Evolutionary conservation across 164 flowering plant species (phyloP).

Genomic region (Umbilicus rupestris): DNA sequence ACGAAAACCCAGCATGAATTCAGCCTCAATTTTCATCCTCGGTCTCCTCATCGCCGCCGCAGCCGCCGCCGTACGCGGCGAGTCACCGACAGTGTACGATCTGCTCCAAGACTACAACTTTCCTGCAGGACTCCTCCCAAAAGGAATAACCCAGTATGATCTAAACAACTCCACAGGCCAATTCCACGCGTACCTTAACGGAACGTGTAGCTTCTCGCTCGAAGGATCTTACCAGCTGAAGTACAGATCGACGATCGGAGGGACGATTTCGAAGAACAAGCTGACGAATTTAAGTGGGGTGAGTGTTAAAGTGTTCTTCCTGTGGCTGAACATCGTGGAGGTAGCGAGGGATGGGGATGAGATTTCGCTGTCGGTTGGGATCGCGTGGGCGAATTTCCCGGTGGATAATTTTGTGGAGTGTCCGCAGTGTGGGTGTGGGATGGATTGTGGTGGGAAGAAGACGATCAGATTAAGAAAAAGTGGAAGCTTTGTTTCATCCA

Average conservation of each 20-base stretch:
- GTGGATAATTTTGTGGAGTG: slow-evolving; percentile 30
- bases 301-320: slow-evolving; percentile 35
- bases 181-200: slow-evolving; percentile 31
- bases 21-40: neutral
- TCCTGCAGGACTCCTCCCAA: slow-evolving; percentile 46
- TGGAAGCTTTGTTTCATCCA: neutral
- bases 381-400: slow-evolving; percentile 36
- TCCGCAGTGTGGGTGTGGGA: slow-evolving; percentile 45
- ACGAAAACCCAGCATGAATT: neutral
- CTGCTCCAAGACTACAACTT: slow-evolving; percentile 28
- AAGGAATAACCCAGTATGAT: slow-evolving; percentile 31
- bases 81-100: slow-evolving; percentile 18
- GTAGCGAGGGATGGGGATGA: slow-evolving; percentile 26
- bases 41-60: neutral
- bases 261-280: slow-evolving; percentile 28
- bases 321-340: slow-evolving; percentile 46
- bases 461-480: slow-evolving; percentile 12
- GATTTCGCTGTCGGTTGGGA: slow-evolving; percentile 34
- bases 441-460: slow-evolving; percentile 20
- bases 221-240: slow-evolving; percentile 37
- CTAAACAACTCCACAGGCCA: slow-evolving; percentile 33
- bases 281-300: slow-evolving; percentile 34
- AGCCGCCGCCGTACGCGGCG: neutral
- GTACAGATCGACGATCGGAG: slow-evolving; percentile 36
- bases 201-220: slow-evolving; percentile 36